Percentiles rank a stretch among this genome's conserved stretches.
These are phyloP conservation scores for Talaromyces atroroseus DNA, from an alignment of 2,329 filamentous ascomycete species.

Conservation along the genomic window DNA sequence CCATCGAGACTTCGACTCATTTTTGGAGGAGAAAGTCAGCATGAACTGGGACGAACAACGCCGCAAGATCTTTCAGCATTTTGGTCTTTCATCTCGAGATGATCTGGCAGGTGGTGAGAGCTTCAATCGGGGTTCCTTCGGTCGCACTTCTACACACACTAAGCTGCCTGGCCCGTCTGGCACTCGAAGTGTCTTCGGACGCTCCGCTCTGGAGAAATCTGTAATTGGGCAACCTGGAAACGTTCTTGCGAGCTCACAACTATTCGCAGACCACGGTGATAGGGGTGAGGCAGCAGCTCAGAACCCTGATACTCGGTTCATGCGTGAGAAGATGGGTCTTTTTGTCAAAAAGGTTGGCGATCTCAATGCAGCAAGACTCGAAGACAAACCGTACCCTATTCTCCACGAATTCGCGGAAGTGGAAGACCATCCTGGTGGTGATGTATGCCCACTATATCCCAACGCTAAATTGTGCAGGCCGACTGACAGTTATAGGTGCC, in stretches of 20 bases:
- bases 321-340: constrained; percentile 77
- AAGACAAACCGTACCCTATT: constrained; percentile 64
- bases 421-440: constrained; percentile 64
- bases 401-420: constrained; percentile 70
- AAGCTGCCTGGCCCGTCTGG: constrained; percentile 32
- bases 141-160: constrained; percentile 36
- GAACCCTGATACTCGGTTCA: constrained; percentile 66
- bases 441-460: constrained; percentile 38
- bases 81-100: constrained; percentile 65
- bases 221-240: constrained; percentile 76
- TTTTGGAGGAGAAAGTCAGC: constrained; percentile 88
- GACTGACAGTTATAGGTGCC: constrained; percentile 48
- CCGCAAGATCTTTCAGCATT: constrained; percentile 90
- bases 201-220: constrained; percentile 70
- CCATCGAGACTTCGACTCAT: constrained; percentile 84
- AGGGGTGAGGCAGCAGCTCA: constrained; percentile 48
- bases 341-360: constrained; percentile 73
- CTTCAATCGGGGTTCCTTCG: constrained; percentile 45
- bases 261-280: constrained; percentile 64
- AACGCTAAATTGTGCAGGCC: constrained; percentile 16
- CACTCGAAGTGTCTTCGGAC: constrained; percentile 57
- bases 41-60: constrained; percentile 95
- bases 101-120: constrained; percentile 31
- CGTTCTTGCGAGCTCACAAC: constrained; percentile 52
- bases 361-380: constrained; percentile 68